Base-by-base conservation (phyloP, 2,329 filamentous ascomycete species). In the Penicillium frequentans region DNA sequence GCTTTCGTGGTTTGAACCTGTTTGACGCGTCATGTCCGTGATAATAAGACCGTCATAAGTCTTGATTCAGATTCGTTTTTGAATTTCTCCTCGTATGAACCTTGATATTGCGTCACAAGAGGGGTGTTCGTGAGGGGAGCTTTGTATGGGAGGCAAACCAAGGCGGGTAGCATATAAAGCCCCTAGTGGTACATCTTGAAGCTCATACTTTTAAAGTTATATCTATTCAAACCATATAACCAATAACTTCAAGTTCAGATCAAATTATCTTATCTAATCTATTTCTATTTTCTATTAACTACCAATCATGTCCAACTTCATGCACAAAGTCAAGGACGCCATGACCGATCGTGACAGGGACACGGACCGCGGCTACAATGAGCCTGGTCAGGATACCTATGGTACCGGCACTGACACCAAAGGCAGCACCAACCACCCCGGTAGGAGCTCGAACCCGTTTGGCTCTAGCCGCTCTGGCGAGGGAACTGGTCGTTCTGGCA, bases 271-370 rank as follows among this genome's bases (percentile, higher is more conserved):
- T 39, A 19, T 19, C 14, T 19, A 13, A 39, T 19, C 13, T 14
- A 14, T 14, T 19, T 16, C 19, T 13, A 13, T 13, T 19, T 16
- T 39, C 8, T 19, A n/a, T 9, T n/a, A 3, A 19, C 3, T 7
- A 39, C 3, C 19, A 6, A 42, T 39, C 9, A 62, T 62, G 60
- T 62, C 60, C 19, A 62, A 58, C 31, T 56, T 62, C 33, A 47
- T 62, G 43, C 57, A 62, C 58, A 62, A 62, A 50, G 53, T 62
- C 46, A 60, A 62, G 24, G 60, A 62, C 11, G 58, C 55, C 19
- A 49, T 62, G 43, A 50, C 50, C 50, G 58, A 55, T 23, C 51
- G 19, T 13, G 47, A 49, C 19, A 49, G 37, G 31, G 39, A 46
- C 33, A 19, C 26, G 19, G 50, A 35, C 23, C 27, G 42, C 37